These are phyloP conservation scores for Pseudoneurospora amorphoporcata DNA, from an alignment of 495 filamentous ascomycete genomes.

Conservation along the genomic window DNA sequence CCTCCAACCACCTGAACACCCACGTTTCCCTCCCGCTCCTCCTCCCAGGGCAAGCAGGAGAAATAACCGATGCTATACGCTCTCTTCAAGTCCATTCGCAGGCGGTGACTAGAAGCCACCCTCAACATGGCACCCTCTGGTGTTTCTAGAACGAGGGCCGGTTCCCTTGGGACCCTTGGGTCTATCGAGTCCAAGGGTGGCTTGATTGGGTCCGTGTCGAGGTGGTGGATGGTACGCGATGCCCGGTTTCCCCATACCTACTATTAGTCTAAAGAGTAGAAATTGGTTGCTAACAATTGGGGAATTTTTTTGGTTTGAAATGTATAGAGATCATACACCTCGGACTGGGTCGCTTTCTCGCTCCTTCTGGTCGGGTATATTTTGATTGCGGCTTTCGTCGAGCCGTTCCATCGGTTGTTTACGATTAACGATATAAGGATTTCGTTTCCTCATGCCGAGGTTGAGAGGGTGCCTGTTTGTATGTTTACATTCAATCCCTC, in stretches of 20 bases:
- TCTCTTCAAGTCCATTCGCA: constrained; percentile 27
- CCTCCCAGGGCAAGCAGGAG: background rate
- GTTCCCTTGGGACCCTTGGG: background rate
- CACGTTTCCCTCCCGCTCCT: background rate
- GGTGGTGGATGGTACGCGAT: constrained; percentile 38
- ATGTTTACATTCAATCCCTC: constrained; percentile 20
- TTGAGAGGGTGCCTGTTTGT: constrained; percentile 77
- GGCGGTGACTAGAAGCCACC: constrained; percentile 29
- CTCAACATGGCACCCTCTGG: constrained; percentile 23
- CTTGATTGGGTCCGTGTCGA: constrained; percentile 30
- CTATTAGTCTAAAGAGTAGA: no score
- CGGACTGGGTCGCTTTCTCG: constrained; percentile 75
- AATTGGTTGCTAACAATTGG: background rate
- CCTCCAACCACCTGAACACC: background rate
- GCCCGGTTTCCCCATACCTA: no score
- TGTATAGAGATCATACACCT: constrained; percentile 62
- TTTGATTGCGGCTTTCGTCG: constrained; percentile 56
- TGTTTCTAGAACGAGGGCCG: constrained; percentile 8
- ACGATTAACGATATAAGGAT: constrained; percentile 73
- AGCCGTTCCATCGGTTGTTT: constrained; percentile 85
- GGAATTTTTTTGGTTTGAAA: no score
- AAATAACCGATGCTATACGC: constrained; percentile 12
- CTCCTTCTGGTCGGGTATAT: constrained; percentile 57
- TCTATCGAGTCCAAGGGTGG: constrained; percentile 4
- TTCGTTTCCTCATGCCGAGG: constrained; percentile 72